A percentile compares a stretch with the other conserved stretches of the same genome.
These are phyloP conservation scores for Lipomyces yamanashiensis DNA, from an alignment of 805 yeast genomes.

Conservation along the genomic window DNA sequence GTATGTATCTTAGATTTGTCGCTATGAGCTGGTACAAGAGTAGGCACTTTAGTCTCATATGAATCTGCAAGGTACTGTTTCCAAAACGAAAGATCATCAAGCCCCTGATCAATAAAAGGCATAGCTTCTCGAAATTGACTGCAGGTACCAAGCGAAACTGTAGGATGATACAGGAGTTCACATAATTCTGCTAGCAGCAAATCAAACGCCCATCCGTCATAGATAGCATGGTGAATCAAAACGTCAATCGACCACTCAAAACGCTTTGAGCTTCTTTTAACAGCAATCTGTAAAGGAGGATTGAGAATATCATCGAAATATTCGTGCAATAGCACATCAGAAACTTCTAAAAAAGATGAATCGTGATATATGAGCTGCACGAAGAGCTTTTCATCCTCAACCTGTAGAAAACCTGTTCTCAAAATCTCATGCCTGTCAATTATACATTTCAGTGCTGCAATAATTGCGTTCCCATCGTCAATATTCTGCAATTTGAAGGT, in stretches of 20 bases:
- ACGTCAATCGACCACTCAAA: constrained; percentile 3
- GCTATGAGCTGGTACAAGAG: not conserved
- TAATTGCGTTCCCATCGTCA: not conserved
- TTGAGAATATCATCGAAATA: not conserved
- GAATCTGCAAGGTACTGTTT: constrained; percentile 9
- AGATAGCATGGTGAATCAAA: constrained; percentile 34
- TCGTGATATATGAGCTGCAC: constrained; percentile 25
- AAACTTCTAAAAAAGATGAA: constrained; percentile 5
- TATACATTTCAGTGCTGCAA: constrained; percentile 14
- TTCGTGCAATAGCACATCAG: not conserved
- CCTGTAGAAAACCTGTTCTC: constrained; percentile 32
- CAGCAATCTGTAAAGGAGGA: constrained; percentile 19
- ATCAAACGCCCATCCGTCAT: constrained; percentile 37
- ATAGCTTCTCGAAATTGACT: constrained; percentile 18
- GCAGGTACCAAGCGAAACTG: not conserved
- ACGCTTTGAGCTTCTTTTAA: not conserved
- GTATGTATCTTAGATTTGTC: not conserved
- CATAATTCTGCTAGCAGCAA: constrained; percentile 20
- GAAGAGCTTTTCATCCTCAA: constrained; percentile 9
- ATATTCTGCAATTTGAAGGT: constrained; percentile 6
- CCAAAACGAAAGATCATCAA: constrained; percentile 13
- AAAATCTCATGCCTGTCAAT: constrained; percentile 30
- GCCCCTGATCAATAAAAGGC: constrained; percentile 1
- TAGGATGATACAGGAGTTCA: not conserved
- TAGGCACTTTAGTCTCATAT: constrained; percentile 1